phyloP scores from a whole-genome alignment of 2,329 filamentous ascomycete species.

The Botrytis sinoallii region DNA sequence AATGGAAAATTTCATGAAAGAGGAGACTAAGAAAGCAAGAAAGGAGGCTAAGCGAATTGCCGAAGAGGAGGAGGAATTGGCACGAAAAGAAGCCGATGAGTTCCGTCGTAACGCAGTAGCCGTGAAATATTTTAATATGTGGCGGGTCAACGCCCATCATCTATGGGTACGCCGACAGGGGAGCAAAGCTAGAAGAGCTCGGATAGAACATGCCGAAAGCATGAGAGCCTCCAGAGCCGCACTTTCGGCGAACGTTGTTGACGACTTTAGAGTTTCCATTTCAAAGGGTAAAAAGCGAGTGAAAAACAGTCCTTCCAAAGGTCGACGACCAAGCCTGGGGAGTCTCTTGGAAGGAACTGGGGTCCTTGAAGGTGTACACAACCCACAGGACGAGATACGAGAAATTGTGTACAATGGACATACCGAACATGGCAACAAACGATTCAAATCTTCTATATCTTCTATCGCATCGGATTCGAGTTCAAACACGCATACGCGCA shows the following conservation, averaged over 20 bases:
- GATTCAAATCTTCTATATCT: slow-evolving; percentile 26
- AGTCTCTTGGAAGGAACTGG: slow-evolving; percentile 32
- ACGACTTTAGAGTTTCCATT: slow-evolving; percentile 36
- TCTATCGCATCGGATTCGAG: slow-evolving; percentile 23
- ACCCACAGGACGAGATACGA: slow-evolving; percentile 25
- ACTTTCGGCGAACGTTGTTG: slow-evolving; percentile 32
- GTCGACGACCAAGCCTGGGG: slow-evolving; percentile 30
- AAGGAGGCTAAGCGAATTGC: slow-evolving; percentile 22
- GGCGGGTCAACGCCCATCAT: slow-evolving; percentile 31
- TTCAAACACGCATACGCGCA: slow-evolving; percentile 27
- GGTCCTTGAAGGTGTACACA: slow-evolving; percentile 32
- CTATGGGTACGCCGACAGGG: slow-evolving; percentile 33
- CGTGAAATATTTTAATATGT: slow-evolving; percentile 34
- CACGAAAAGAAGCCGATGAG: slow-evolving; percentile 28
- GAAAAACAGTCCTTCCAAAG: neutral
- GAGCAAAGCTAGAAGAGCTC: slow-evolving; percentile 33
- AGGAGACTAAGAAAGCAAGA: slow-evolving; percentile 18
- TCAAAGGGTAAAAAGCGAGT: slow-evolving; percentile 13
- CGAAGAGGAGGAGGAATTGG: slow-evolving; percentile 28
- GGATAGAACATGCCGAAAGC: slow-evolving; percentile 34
- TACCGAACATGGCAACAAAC: slow-evolving; percentile 21
- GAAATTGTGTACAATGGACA: slow-evolving; percentile 25
- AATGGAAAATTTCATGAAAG: slow-evolving; percentile 23
- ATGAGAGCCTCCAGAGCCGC: slow-evolving; percentile 29
- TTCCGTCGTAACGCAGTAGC: slow-evolving; percentile 33